Evolutionary conservation across 306 rosid species (phyloP).

Genomic region (Rosa rugosa): DNA sequence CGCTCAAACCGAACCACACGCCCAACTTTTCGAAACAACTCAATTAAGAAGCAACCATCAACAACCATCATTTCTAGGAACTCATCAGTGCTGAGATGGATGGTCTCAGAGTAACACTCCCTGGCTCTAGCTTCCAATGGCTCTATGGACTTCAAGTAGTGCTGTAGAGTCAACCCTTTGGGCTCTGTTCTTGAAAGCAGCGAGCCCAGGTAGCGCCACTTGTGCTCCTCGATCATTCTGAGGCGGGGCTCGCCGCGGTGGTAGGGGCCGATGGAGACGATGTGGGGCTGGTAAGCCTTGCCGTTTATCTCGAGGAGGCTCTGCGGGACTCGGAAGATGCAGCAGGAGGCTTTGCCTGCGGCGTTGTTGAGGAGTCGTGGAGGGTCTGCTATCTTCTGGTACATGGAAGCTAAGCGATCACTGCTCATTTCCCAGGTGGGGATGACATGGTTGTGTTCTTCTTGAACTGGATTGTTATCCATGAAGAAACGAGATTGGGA

Average conservation of each 20-base stretch:
- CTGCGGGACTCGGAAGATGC: slow-evolving; percentile 56
- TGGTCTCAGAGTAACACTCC: slow-evolving; percentile 55
- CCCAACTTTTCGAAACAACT: slow-evolving; percentile 41
- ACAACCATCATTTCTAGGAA: slow-evolving; percentile 57
- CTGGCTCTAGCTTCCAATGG: slow-evolving; percentile 43
- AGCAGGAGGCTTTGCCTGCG: slow-evolving; percentile 47
- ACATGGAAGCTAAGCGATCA: slow-evolving; percentile 40
- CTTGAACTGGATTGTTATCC: slow-evolving; percentile 20
- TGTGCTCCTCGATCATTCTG: slow-evolving; percentile 60
- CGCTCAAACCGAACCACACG: slow-evolving; percentile 31
- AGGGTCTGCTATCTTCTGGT: slow-evolving; percentile 35
- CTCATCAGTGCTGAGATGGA: slow-evolving; percentile 28
- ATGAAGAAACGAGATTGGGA: not conserved
- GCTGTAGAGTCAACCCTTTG: slow-evolving; percentile 14
- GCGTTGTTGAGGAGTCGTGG: slow-evolving; percentile 46
- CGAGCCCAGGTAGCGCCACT: slow-evolving; percentile 50
- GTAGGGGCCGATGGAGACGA: slow-evolving; percentile 71
- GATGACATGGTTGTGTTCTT: slow-evolving; percentile 3
- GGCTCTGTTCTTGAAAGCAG: slow-evolving; percentile 34
- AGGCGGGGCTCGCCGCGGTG: slow-evolving; percentile 41
- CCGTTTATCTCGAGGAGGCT: slow-evolving; percentile 46
- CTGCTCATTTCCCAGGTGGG: slow-evolving; percentile 12
- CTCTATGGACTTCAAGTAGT: slow-evolving; percentile 24
- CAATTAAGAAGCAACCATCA: slow-evolving; percentile 69
- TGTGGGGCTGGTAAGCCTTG: slow-evolving; percentile 56